Evolutionary conservation across 495 filamentous ascomycete genomes (phyloP).

Genomic region (Alectoria sarmentosa): DNA sequence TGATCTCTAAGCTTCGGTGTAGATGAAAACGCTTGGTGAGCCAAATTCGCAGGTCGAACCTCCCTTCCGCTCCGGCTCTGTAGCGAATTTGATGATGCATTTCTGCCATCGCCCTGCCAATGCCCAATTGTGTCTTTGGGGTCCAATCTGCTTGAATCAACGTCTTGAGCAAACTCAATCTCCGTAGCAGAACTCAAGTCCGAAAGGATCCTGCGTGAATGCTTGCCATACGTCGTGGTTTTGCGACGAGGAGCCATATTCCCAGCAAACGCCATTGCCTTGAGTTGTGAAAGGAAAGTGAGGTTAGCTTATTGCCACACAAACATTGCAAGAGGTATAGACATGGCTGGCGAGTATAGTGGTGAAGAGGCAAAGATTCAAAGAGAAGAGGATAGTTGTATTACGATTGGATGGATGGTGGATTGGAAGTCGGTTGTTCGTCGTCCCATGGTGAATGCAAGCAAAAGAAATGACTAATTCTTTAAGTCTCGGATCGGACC

Average conservation of each 20-base stretch:
- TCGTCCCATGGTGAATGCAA: background rate
- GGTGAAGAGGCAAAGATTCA: background rate
- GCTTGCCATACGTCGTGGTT: conserved; percentile 43
- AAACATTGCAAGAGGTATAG: background rate
- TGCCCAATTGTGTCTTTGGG: background rate
- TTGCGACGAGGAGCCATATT: conserved; percentile 34
- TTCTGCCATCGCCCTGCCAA: background rate
- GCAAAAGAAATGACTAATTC: no score
- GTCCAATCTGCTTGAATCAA: background rate
- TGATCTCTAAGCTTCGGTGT: background rate
- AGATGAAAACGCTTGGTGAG: background rate
- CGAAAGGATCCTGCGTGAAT: conserved; percentile 27
- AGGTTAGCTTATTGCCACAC: background rate
- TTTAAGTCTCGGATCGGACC: background rate
- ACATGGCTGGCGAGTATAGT: background rate
- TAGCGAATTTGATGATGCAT: background rate
- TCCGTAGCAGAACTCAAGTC: background rate
- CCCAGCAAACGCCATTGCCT: conserved; percentile 5
- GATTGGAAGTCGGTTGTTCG: background rate
- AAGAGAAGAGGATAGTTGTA: background rate
- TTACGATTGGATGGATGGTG: background rate
- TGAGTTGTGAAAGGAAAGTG: background rate
- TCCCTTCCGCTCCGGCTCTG: background rate
- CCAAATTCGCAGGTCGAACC: background rate
- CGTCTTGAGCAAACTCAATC: conserved; percentile 7